Base-by-base conservation (phyloP, 768 basidiomycete species). In the Mycena polygramma region DNA sequence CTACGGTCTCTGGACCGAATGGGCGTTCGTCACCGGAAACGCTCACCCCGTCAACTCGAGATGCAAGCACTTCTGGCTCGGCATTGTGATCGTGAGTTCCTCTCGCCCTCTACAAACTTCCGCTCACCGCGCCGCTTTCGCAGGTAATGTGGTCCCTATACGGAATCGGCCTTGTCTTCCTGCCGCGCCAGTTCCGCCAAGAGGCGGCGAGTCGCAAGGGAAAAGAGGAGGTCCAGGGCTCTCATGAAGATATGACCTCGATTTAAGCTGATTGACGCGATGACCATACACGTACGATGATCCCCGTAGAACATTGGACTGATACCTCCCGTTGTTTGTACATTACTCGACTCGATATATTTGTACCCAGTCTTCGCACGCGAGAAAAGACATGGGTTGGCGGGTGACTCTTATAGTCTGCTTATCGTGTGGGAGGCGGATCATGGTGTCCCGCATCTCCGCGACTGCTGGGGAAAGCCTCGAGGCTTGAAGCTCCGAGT, bases 1-100 rank as follows among this genome's bases (percentile, higher is more conserved):
- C 58, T 73, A 70, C 24, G 81, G 80, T 11, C 49, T 83, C 75
- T 81, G 76, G 79, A 48, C 70, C 72, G 75, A 79, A 75, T 68
- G 73, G 80, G 72, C 43, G 10, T 37, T 22, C 14, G 48, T 57
- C 45, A 72, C 73, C 0, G 73, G 71, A n/a, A 72, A 72, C 37
- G 59, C 30, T 14, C 73, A 74, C 35, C 70, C 70, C 9, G 68
- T 74, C n/a, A 68, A 57, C 48, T 63, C 51, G 68, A 51, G 54
- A 4, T 71, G 67, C 53, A 69, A 58, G 49, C 43, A 69, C 43
- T 78, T 62, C 71, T 79, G 75, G 79, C 76, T 66, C 66, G 80
- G 72, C 11, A 48, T 63, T 15, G 68, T 73, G 30, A 20, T 58
- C 14, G 58, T 69, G 37, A 26, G 63, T 63, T 20, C 43, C n/a